A percentile compares a stretch with the other conserved stretches of the same genome.
Conservation (phyloP, 1,139 yeast genomes). For the Candida dubliniensis region DNA sequence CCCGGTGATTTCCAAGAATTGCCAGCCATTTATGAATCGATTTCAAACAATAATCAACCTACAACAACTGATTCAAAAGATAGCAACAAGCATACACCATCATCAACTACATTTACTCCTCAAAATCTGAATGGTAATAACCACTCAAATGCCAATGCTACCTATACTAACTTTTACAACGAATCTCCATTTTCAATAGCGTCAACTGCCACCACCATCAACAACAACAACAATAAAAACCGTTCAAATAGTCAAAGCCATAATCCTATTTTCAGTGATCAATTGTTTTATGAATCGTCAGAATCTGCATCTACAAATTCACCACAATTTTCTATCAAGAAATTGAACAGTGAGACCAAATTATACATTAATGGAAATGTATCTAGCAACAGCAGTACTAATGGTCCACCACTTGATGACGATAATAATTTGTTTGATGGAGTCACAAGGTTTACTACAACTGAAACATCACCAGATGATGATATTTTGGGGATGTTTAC, state of each 20-base stretch:
- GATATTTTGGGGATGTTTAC: constrained; percentile 2
- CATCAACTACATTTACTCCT: constrained; percentile 3
- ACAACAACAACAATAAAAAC: background rate
- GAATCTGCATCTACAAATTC: constrained; percentile 12
- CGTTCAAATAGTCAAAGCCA: too few relatives aligned
- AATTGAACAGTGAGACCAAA: constrained; percentile 1
- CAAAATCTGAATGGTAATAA: constrained; percentile 1
- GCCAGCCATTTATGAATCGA: constrained; percentile 1
- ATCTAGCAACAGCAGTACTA: background rate
- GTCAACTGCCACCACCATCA: constrained; percentile 2
- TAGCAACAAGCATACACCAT: background rate
- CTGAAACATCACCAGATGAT: constrained; percentile 5
- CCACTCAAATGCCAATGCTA: constrained; percentile 2
- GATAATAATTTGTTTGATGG: background rate
- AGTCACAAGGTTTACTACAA: constrained; percentile 4
- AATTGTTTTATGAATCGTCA: constrained; percentile 7
- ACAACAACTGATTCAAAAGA: too few relatives aligned
- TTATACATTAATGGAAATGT: background rate
- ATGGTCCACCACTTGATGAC: background rate
- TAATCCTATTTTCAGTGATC: background rate
- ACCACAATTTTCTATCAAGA: constrained; percentile 6
- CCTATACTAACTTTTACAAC: constrained; percentile 4
- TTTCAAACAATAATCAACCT: background rate
- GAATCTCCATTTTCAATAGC: constrained; percentile 13
- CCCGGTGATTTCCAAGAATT: background rate